These are phyloP conservation scores for Phytophthora uliginosa DNA, from an alignment of 352 stramenopile genomes.

Conservation along the genomic window DNA sequence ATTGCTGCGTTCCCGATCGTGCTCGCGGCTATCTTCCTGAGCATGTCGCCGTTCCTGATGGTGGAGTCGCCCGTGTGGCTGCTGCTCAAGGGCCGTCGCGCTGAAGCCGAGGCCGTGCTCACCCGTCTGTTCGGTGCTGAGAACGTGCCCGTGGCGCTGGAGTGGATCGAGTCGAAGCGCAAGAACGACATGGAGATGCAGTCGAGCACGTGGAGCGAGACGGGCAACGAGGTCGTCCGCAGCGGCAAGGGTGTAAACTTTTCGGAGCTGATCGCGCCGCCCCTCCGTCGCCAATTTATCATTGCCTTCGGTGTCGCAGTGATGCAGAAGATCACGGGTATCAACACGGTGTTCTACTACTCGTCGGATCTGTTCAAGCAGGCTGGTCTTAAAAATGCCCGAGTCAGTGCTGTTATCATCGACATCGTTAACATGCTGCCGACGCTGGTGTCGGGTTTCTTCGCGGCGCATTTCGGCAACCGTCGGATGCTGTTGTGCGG, in stretches of 20 bases:
- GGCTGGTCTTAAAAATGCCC: conserved; percentile 44
- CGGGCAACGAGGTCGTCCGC: conserved; percentile 38
- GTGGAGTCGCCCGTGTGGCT: conserved; percentile 64
- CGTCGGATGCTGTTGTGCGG: conserved; percentile 45
- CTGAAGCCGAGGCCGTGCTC: conserved; percentile 45
- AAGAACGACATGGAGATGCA: conserved; percentile 43
- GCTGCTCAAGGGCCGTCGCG: conserved; percentile 43
- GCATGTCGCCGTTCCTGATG: conserved; percentile 56
- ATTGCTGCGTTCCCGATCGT: conserved; percentile 70
- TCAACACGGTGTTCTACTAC: conserved; percentile 72
- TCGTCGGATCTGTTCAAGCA: conserved; percentile 54
- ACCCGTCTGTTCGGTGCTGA: conserved; percentile 48
- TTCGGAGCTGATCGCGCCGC: conserved; percentile 35
- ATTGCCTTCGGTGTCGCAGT: conserved; percentile 45
- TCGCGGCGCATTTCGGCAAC: conserved; percentile 45
- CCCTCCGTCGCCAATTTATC: conserved; percentile 46
- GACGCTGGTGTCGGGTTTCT: conserved; percentile 41
- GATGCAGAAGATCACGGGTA: conserved; percentile 61
- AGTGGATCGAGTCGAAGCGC: conserved; percentile 53
- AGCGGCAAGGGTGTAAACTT: conserved; percentile 40
- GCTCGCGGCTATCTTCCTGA: conserved; percentile 54
- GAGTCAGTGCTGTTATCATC: conserved; percentile 46
- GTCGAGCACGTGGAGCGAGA: conserved; percentile 41
- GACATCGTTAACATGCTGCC: conserved; percentile 51
- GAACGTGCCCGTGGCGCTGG: conserved; percentile 42